Conservation (phyloP, 2,329 filamentous ascomycete species). For the Pseudocercospora vitis region DNA sequence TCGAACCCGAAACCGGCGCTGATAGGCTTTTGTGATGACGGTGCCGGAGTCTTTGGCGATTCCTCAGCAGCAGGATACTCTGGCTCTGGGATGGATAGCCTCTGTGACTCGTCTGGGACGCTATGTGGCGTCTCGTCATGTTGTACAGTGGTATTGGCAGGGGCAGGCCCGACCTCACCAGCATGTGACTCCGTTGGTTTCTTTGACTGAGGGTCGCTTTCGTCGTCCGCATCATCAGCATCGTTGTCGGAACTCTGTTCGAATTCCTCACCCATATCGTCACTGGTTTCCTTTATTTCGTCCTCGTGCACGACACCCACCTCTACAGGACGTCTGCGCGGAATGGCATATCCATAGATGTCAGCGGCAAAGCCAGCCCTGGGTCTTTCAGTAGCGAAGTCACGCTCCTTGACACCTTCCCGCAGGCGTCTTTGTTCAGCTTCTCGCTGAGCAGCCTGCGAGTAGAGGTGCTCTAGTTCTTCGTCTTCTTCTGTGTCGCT, state of each 20-base stretch:
- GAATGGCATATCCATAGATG: not conserved
- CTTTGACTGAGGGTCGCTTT: too few species aligned
- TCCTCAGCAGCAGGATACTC: not conserved
- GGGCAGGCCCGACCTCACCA: too few species aligned
- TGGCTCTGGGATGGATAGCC: not conserved
- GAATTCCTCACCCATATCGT: conserved; percentile 25
- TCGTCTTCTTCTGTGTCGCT: conserved; percentile 30
- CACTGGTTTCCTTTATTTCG: conserved; percentile 26
- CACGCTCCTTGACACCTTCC: conserved; percentile 16
- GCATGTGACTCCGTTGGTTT: too few species aligned
- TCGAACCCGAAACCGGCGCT: conserved; percentile 25
- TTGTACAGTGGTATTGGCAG: too few species aligned
- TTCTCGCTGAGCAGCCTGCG: conserved; percentile 10
- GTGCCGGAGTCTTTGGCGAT: conserved; percentile 16
- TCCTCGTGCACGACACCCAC: conserved; percentile 20
- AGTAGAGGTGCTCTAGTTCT: conserved; percentile 18
- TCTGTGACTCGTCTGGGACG: conserved; percentile 3
- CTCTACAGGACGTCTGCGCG: not conserved
- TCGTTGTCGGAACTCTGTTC: conserved; percentile 18
- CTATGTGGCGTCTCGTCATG: too few species aligned
- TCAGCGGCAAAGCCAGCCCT: not conserved
- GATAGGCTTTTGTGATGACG: conserved; percentile 15
- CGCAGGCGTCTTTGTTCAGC: conserved; percentile 11
- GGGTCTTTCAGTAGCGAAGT: conserved; percentile 9
- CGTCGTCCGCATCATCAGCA: conserved; percentile 13